Conservation (phyloP, 306 rosid genomes). For the Glycyrrhiza uralensis region DNA sequence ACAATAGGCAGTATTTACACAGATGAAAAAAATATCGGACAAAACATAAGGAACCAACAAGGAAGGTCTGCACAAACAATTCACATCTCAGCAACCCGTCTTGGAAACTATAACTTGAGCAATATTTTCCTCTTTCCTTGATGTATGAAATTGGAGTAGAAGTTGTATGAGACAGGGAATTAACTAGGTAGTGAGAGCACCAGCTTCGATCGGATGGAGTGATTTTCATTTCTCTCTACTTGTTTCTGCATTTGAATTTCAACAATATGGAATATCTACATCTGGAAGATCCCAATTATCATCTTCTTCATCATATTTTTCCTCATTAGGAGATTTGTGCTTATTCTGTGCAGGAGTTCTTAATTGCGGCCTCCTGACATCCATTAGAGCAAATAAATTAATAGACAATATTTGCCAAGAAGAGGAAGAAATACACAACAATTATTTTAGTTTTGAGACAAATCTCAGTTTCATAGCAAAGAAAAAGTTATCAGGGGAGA, state of each 20-base stretch:
- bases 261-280: conserved; percentile 28
- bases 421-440: not conserved
- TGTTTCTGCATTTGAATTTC: conserved; percentile 10
- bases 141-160: not conserved
- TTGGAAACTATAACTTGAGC: not conserved
- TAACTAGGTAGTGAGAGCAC: not conserved
- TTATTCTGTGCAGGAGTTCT: conserved; percentile 3
- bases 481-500: too few species aligned
- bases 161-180: not conserved
- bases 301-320: conserved; percentile 1
- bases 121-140: not conserved
- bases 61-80: not conserved
- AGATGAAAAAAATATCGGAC: not conserved
- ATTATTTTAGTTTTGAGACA: not conserved
- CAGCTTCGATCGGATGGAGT: not conserved
- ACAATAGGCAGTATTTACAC: not conserved
- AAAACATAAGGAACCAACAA: not conserved
- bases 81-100: not conserved
- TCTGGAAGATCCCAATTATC: conserved; percentile 38
- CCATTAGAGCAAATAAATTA: conserved; percentile 24
- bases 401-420: not conserved
- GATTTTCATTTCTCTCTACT: not conserved
- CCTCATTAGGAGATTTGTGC: not conserved
- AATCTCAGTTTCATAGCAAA: not conserved
- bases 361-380: conserved; percentile 24